These are phyloP conservation scores for Xylaria sp. DNA, from an alignment of 2,329 filamentous ascomycete species.

Conservation along the genomic window DNA sequence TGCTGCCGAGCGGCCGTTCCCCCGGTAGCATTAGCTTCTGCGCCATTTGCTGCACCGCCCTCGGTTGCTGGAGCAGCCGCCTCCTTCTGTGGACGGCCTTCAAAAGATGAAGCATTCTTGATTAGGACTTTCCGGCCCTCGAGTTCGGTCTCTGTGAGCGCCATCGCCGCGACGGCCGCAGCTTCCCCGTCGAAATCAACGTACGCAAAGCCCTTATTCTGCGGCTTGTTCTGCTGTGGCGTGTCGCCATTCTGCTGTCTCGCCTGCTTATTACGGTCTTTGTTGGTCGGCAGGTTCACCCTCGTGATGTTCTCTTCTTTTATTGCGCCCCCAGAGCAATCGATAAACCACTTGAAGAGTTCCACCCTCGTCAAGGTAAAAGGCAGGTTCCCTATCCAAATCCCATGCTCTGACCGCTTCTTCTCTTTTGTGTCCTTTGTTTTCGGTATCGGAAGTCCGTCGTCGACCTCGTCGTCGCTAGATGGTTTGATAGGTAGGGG, in stretches of 20 bases:
- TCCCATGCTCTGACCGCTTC: constrained; percentile 79
- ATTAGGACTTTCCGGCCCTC: constrained; percentile 85
- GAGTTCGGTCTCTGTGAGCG: constrained; percentile 85
- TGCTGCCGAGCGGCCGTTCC: constrained; percentile 47
- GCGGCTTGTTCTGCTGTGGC: constrained; percentile 42
- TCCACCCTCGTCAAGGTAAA: constrained; percentile 81
- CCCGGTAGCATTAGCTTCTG: constrained; percentile 40
- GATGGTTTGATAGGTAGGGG: constrained; percentile 59
- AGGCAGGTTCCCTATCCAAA: constrained; percentile 97
- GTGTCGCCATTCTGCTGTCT: constrained; percentile 42
- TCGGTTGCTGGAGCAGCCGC: constrained; percentile 47
- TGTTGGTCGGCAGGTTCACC: constrained; percentile 79
- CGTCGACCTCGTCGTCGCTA: constrained; percentile 56
- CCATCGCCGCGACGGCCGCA: constrained; percentile 81
- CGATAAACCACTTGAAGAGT: constrained; percentile 82
- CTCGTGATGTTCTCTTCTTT: constrained; percentile 80
- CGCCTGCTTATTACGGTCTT: constrained; percentile 46
- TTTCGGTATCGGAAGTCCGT: constrained; percentile 44
- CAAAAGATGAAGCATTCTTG: constrained; percentile 90
- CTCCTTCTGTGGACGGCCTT: constrained; percentile 82
- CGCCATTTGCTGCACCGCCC: constrained; percentile 47
- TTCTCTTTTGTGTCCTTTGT: constrained; percentile 58
- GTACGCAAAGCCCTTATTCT: constrained; percentile 96
- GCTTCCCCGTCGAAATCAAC: constrained; percentile 83
- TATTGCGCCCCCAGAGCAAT: constrained; percentile 74